Base-by-base conservation (phyloP, 2,329 filamentous ascomycete species). In the Penicillium sp. region DNA sequence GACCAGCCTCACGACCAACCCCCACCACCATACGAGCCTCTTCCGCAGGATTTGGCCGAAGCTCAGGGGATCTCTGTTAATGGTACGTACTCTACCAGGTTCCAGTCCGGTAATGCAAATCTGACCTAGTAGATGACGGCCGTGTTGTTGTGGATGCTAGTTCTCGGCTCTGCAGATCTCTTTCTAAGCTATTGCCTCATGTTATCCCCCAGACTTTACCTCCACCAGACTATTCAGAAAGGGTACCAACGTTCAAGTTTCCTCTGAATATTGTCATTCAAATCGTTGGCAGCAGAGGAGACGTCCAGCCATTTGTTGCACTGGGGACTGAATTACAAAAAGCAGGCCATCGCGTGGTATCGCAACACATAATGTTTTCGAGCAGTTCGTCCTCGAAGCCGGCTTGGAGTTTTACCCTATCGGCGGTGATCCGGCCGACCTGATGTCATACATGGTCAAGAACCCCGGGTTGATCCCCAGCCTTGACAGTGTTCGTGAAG, bases 371-470 rank as follows among this genome's bases (percentile, higher is more conserved):
- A 55, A 69, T 6, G 68, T 71, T 3, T 81, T 81, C 55, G 70
- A 75, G 46, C 64, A 73, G 1, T 79, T 81, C 33, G 75, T 81
- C n/a, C 63, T 72, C 35, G 64, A 69, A 1, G 68, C 74, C 17
- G 76, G 75, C 0, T 57, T 81, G 7, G 78, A 80, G 46, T 80
- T 80, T 58, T 81, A 75, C 56, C 69, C 69, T 12, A 79, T 81
- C n/a, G 78, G 78, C 5, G 78, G 78, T 6, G 74, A 80, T 47
- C 77, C 78, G 0, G 70, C 75, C 7, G 64, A 68, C 10, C 52
- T 76, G 12, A 76, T 76, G 74, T 71, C 71, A 0, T 75, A 69
- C 49, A 76, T 76, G 73, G 71, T 74, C 24, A 72, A 72, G 56
- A 75, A 75, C 31, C 71, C 72, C 0, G 68, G 72, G 0, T 53